A percentile compares a stretch with the other conserved stretches of the same genome.
These are phyloP conservation scores for Vitis hybrid DNA, from an alignment of 177 flowering plant species.

Conservation along the genomic window DNA sequence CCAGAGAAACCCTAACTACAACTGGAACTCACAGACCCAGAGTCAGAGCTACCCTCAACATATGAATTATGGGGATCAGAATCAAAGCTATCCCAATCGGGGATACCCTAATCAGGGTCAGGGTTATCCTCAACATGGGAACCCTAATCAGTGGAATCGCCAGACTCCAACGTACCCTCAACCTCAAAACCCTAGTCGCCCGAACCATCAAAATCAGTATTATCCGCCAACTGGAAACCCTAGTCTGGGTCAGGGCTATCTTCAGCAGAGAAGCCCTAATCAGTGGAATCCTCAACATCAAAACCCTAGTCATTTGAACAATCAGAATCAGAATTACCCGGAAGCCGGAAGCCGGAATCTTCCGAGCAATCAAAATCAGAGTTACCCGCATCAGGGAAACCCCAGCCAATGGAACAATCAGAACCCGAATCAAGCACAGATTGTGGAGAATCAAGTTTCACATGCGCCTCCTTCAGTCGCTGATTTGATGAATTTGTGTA, in stretches of 20 bases:
- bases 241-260: conserved; percentile 7
- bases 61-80: conserved; percentile 17
- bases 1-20: conserved; percentile 3
- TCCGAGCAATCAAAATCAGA: not conserved
- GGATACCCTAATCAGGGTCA: conserved; percentile 14
- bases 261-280: conserved; percentile 17
- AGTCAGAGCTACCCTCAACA: conserved; percentile 6
- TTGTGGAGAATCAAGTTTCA: conserved; percentile 4
- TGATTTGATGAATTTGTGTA: conserved; percentile 45
- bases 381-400: conserved; percentile 4
- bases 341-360: conserved; percentile 10
- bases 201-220: conserved; percentile 26
- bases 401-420: conserved; percentile 8
- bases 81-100: conserved; percentile 4
- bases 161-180: conserved; percentile 12
- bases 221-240: conserved; percentile 15
- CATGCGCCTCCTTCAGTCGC: conserved; percentile 24
- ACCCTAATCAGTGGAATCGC: not conserved
- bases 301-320: conserved; percentile 19
- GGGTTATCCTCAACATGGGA: conserved; percentile 7
- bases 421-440: conserved; percentile 14
- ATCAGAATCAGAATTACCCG: conserved; percentile 15
- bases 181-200: conserved; percentile 24
- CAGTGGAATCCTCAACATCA: conserved; percentile 11
- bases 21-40: conserved; percentile 1